A percentile compares a stretch with the other conserved stretches of the same genome.
These are phyloP conservation scores for Ustilago shanxiensis DNA, from an alignment of 1,284 basidiomycete genomes.

Conservation along the genomic window DNA sequence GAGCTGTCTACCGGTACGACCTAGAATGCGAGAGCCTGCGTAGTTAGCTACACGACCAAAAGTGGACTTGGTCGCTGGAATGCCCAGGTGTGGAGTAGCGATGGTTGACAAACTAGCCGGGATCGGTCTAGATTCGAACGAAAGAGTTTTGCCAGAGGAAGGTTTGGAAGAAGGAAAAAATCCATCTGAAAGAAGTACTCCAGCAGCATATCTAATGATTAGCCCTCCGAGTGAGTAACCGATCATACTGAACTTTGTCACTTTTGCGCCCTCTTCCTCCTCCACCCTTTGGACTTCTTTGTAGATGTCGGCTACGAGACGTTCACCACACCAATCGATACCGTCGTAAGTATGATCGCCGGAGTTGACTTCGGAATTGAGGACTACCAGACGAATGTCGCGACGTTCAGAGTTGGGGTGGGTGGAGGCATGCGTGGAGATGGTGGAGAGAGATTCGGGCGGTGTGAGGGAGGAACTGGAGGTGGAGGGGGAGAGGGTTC, in stretches of 20 bases:
- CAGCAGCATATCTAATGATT: conserved; percentile 81
- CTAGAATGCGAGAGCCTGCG: conserved; percentile 69
- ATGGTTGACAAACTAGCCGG: conserved; percentile 77
- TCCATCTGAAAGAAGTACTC: conserved; percentile 76
- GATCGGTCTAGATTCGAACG: conserved; percentile 31
- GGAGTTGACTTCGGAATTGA: conserved; percentile 75
- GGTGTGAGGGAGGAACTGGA: conserved; percentile 9
- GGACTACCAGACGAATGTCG: conserved; percentile 72
- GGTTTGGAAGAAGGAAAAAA: conserved; percentile 34
- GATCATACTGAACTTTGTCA: conserved; percentile 43
- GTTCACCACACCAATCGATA: conserved; percentile 80
- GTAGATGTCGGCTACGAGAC: conserved; percentile 77
- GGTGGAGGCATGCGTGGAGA: conserved; percentile 13
- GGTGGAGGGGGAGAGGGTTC: conserved; percentile 18
- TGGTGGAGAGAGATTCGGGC: conserved; percentile 22
- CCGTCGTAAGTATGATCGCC: conserved; percentile 80
- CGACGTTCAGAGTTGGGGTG: conserved; percentile 20
- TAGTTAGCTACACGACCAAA: conserved; percentile 77
- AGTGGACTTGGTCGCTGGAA: conserved; percentile 57
- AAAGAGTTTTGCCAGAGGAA: not conserved
- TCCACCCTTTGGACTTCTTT: conserved; percentile 35
- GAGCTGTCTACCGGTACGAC: conserved; percentile 24
- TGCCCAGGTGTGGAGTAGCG: conserved; percentile 84
- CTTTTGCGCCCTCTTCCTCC: conserved; percentile 20
- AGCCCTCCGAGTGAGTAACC: conserved; percentile 84